Base-by-base conservation (phyloP, 2,329 filamentous ascomycete genomes). In the Rhinocladiella similis region DNA sequence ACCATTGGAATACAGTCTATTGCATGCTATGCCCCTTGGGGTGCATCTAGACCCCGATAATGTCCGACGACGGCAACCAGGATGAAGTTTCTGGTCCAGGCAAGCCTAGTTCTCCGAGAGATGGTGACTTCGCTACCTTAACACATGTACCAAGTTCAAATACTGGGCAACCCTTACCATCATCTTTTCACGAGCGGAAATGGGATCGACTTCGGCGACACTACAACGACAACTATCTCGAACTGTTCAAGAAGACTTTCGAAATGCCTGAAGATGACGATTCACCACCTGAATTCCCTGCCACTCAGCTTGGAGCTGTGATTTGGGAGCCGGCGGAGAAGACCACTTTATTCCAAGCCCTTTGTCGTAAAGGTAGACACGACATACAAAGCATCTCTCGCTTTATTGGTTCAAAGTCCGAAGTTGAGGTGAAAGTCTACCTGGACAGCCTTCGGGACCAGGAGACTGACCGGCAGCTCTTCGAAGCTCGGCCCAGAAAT, bases 251-350 rank as follows among this genome's bases (percentile, higher is more conserved):
- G 16, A 68, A 72, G 56, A 64, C 25, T 29, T 45, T n/a, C 18
- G 22, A 35, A 36, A 16, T 13, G 5, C 14, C 14, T 1, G 38
- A 41, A 19, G 38, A 41, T 6, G 10, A 18, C 7, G 18, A 19
- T 41, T 41, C 38, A 19, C 3, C 38, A 16, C 38, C 12, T 5
- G 27, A 61, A 1, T 29, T 61, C 7, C 39, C 25, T 13, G 57
- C 70, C 50, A 65, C 66, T 43, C 88, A 91, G 65, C 74, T 91
- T 49, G 91, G 91, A 19, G 77, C 84, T 22, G 84, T 86, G 1
- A 63, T 73, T 10, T 97, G 93, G 93, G 85, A 82, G 0, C 59
- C 80, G 0, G 65, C 74, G 1, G 92, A 97, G 67, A 96, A 96
- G 68, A 75, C 80, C 1, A 64, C 76, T 0, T 82, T 96, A 56